Conservation (phyloP, 2,329 filamentous ascomycete species). For the Epichloe uncinata region DNA sequence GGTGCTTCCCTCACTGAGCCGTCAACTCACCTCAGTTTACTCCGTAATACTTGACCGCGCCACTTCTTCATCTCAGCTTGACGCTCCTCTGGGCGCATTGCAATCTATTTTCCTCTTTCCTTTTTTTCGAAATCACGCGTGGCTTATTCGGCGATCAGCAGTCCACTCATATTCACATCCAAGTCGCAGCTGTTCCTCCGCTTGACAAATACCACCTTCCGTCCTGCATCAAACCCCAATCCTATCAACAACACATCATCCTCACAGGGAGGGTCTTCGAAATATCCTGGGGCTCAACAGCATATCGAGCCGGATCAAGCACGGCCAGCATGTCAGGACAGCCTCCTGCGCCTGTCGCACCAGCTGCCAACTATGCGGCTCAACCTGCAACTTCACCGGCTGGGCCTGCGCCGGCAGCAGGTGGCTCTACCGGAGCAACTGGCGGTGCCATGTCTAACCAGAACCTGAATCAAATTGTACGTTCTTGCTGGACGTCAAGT, state of each 20-base stretch:
- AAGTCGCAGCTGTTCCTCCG: not conserved
- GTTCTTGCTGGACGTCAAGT: conserved; percentile 18
- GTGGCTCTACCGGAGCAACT: conserved; percentile 17
- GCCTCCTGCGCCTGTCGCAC: conserved; percentile 15
- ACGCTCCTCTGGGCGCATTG: not conserved
- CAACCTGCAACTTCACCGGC: conserved; percentile 22
- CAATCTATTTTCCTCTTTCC: not conserved
- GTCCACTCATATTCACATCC: not conserved
- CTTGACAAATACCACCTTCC: not conserved
- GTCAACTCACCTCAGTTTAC: not conserved
- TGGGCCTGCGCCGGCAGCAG: conserved; percentile 17
- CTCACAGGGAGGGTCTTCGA: not conserved
- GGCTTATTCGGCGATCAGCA: not conserved
- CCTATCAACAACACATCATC: not conserved
- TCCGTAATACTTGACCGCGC: not conserved
- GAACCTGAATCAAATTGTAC: conserved; percentile 91
- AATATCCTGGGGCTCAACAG: not conserved
- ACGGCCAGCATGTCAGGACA: conserved; percentile 21
- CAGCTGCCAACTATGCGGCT: conserved; percentile 18
- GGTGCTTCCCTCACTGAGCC: not conserved
- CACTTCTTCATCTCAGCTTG: not conserved
- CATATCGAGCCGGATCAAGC: not conserved
- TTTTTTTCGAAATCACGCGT: not conserved
- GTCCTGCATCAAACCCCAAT: not conserved
- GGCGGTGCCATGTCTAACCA: conserved; percentile 55